Evolutionary conservation across 352 stramenopile species (phyloP), one percentile per base, ranked within the genome.

Genomic region (Peronospora belbahrii): DNA sequence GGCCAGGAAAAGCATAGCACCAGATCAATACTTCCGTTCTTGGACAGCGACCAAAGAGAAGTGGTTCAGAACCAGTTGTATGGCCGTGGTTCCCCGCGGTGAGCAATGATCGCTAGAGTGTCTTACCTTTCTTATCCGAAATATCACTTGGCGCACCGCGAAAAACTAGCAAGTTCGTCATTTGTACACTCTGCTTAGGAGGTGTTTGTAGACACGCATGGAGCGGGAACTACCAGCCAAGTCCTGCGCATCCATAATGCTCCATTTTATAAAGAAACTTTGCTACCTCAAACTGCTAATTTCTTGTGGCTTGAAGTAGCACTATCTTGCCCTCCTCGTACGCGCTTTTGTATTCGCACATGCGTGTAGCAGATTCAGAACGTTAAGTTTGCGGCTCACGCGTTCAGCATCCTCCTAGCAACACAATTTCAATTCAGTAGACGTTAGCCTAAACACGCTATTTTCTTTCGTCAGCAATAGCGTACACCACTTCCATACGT

Each of bases 51-150:
- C 56, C 6, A 64, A 41, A 20, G 52, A 58, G 34, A 56, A 48
- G 19, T 67, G 52, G 22, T 70, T 70, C 13, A 70, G 24, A 27
- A 70, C 30, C 28, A 66, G 42, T 31, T 65, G 62, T 23, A 70
- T 15, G 9, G 47, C 52, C 14, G 40, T 52, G 13, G 53, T 52
- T 66, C 42, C 6, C 48, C 60, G 18, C 31, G 35, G n/a, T 31
- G 50, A 28, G 66, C 47, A 36, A 59, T 51, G 9, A 63, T 46
- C 41, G 41, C 51, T 31, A 68, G 14, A 55, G 59, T 2, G 59
- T 65, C 18, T 58, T 42, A 11, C 54, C 59, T 14, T 13, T 18
- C 20, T 50, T 55, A 35, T 68, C 54, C 1, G 39, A 25, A 18
- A 68, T 32, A 33, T 70, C 60, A 32, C 59, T 59, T 13, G 46